Base-by-base conservation (phyloP, 2,329 filamentous ascomycete genomes). In the Aspergillus aculeatinus region DNA sequence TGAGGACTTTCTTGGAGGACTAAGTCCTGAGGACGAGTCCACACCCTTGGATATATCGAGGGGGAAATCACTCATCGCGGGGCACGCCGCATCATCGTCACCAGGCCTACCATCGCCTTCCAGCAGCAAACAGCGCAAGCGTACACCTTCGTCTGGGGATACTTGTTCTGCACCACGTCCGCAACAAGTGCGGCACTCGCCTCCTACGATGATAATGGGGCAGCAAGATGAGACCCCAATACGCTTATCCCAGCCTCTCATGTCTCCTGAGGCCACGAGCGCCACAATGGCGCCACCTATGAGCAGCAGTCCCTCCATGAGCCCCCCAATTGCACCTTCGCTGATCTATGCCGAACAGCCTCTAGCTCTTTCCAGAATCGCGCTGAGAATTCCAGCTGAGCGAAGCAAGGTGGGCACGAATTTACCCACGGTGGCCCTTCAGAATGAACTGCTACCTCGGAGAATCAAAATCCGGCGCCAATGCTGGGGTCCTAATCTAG, bases 21-120 rank as follows among this genome's bases (percentile, higher is more conserved):
- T 80, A 52, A 75, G 73, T 48, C 77, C 78, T 0, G 71, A 79
- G 58, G 78, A 80, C 65, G 77, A 80, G 60, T 80, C 78, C 19
- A 80, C 78, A 7, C 78, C 78, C 2, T 63, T 80, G 48, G 74
- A 77, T 60, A 60, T 74, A 31, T 58, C 74, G 14, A 72, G 69
- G 55, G 68, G 71, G 9, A 74, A 74, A 58, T 70, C 71, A 31
- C 64, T 74, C n/a, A 56, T 71, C 5, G 48, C 65, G 12, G 63
- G 62, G 42, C 66, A 60, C 21, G 59, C 60, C 11, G 62, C 60
- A 16, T 65, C 68, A 7, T 63, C 65, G 7, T 70, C 70, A 29
- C 66, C 68, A 5, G 62, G 67, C 19, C 65, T 67, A 19, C 68
- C 71, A 25, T 67, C 66, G 7, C 68, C 68, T 5, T 70, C 71